Evolutionary conservation across 495 filamentous ascomycete species (phyloP), one percentile per base, ranked within the genome.

Genomic region (Neurospora terricola): DNA sequence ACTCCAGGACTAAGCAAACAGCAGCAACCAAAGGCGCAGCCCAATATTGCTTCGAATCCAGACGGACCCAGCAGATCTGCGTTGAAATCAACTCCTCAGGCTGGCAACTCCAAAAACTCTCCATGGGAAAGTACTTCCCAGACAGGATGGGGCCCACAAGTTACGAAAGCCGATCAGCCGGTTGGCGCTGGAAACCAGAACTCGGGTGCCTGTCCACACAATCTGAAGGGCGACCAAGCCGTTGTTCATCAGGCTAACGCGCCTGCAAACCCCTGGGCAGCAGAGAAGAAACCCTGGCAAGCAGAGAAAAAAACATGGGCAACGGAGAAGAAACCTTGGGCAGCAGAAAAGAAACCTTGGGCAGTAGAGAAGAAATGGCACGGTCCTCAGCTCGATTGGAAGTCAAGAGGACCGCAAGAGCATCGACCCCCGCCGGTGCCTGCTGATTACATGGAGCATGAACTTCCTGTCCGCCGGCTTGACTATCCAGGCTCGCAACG

Each of bases 381-480:
- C 3, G 54, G 14, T 7, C 27, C 54, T 66, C 27, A 34, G 54
- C 54, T 27, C 23, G 2, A 2, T 66, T 66, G 27, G 27, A 30
- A 27, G 23, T 30, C 54, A 36, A 18, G 23, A 18, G 23, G 14
- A 16, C 7, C 54, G 30, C 23, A 30, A 66, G 54, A 66, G 12
- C 27, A 30, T 18, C 27, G 54, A 34, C 27, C 54, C 27, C 27
- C 27, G 14, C 54, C 54, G 27, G 23, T 27, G 23, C 54, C 54
- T 66, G 54, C 54, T 18, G 54, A 66, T 66, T 66, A 66, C 12
- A 66, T 66, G 54, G 54, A 66, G 27, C 70, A 72, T 45, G 48
- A 72, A 4, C 45, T 74, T 21, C 77, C 77, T 73, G 70, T 10
- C 21, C 73, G 71, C 2, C 71, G 77, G 30, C 68, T 7, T n/a